Evolutionary conservation across 371 early-diverging fungal genomes (phyloP), one percentile per base, ranked within the genome.

Genomic region (Syncephalastrum contaminatum): DNA sequence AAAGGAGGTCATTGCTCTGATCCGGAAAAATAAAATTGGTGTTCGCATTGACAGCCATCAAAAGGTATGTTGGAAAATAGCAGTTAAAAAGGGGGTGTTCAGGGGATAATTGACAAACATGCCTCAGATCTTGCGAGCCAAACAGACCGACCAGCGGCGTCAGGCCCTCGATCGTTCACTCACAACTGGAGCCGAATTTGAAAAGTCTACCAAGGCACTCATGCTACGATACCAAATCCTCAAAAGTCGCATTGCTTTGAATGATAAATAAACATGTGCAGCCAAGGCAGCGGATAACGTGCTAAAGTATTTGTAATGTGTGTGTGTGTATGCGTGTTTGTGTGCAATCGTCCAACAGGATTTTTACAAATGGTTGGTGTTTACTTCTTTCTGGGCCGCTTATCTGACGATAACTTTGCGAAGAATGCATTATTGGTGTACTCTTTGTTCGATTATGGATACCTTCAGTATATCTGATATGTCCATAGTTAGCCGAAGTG

Each of bases 31-130:
- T 22, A 64, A 56, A 10, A 85, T 94, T 41, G 63, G 83, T 48
- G 92, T 89, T 16, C 64, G 93, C 16, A 91, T 94, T 52, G 93
- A 94, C 64, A 88, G 87, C 51, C 89, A 92, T 65, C 82, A 86
- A 66, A 93, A 92, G 88, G 91, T 91, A 62, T 42, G 21, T 18
- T 16, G 36, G 43, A n/a, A 51, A 19, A 44, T 19, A 18, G 13
- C 20, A 42, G 22, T 22, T 16, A 12, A 10, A 44, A 30, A 25
- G 22, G 10, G 15, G 22, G 2, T 10, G 30, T 54, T 36, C 18
- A 21, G 10, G 18, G 2, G 30, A 49, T 18, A 24, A 51, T 12
- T 50, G 18, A 7, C 19, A 21, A 25, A 5, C 50, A 4, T 41
- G 40, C 13, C 19, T 16, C 56, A 70, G 70, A 72, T 87, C 18